Base-by-base conservation (phyloP, 805 yeast genomes). In the Maudiozyma saulgeensis region DNA sequence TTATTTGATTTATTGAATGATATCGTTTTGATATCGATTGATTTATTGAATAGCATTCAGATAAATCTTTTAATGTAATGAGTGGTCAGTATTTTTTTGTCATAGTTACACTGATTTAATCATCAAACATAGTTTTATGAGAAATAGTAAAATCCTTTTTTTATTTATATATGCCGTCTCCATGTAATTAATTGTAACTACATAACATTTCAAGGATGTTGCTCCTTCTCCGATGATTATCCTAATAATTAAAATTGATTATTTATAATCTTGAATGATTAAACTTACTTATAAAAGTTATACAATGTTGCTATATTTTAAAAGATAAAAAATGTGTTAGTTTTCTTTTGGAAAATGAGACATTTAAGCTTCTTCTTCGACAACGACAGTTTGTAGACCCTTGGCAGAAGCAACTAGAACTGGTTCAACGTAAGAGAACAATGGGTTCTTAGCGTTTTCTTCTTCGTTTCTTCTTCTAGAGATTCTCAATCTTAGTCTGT, bases 401-500 rank as follows among this genome's bases (percentile, higher is more conserved):
- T 93, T 93, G 77, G 87, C 82, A 61, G 95, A 72, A 71, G 96
- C 85, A 69, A 93, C 97, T 70, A 78, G 76, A 73, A 93, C 96
- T 70, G 95, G 91, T 82, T 93, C 98, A 70, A 93, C 99, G 77
- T 80, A 90, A 64, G 98, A 89, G 82, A 87, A 93, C 75, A 93
- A 83, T 75, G 90, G 88, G 80, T 88, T 90, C 83, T 84, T 85
- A 70, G 99, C 97, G 73, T 88, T 91, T 82, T 93, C 99, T 81
- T 93, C 99, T 77, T 93, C 97, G 82, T 93, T 93, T 82, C 98
- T 88, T 90, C 85, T 93, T 84, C 96, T 86, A 59, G 98, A 89
- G 79, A 93, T 90, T 81, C 96, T 90, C 74, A 93, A 82, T 82
- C 99, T 90, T 77, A 93, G 74, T 84, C 96, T 90, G 88, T 78